These are phyloP conservation scores for Sporothrix variecibatus DNA, from an alignment of 2,329 filamentous ascomycete species.

Conservation along the genomic window DNA sequence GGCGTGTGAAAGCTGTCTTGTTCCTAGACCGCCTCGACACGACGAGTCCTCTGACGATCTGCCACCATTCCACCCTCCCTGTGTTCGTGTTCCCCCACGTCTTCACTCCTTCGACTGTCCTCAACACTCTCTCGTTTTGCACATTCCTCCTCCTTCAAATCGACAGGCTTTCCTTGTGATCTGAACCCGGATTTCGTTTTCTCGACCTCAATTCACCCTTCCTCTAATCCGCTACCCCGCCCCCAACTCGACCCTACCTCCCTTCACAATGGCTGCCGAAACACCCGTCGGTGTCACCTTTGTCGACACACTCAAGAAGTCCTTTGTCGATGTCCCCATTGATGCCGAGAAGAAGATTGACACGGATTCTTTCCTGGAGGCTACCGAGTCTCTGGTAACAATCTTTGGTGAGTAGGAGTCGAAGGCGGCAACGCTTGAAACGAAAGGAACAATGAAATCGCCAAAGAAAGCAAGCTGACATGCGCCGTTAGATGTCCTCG, in stretches of 20 bases:
- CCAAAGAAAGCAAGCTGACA: neutral
- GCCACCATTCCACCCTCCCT: neutral
- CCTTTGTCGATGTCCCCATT: constrained; percentile 80
- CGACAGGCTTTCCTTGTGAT: neutral
- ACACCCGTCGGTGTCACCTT: constrained; percentile 72
- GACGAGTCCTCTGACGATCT: neutral
- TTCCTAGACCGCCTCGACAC: constrained; percentile 1
- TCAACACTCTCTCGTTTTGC: neutral
- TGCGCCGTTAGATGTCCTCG: constrained; percentile 56
- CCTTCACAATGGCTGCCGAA: constrained; percentile 49
- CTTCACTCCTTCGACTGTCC: neutral
- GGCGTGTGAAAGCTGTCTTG: neutral
- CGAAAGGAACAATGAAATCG: too few relatives aligned
- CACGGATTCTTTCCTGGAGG: constrained; percentile 87
- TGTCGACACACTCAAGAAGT: constrained; percentile 81
- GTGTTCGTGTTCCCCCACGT: neutral
- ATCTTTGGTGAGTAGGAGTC: constrained; percentile 68
- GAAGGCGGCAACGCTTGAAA: neutral
- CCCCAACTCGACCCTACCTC: neutral
- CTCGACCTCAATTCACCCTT: neutral
- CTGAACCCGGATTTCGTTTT: neutral
- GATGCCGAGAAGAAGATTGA: constrained; percentile 74
- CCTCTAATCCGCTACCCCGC: neutral
- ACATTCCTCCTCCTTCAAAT: neutral
- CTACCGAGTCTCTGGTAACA: constrained; percentile 79